Evolutionary conservation across 116 monocot genomes (phyloP).

Genomic region (Phalaenopsis hybrid): DNA sequence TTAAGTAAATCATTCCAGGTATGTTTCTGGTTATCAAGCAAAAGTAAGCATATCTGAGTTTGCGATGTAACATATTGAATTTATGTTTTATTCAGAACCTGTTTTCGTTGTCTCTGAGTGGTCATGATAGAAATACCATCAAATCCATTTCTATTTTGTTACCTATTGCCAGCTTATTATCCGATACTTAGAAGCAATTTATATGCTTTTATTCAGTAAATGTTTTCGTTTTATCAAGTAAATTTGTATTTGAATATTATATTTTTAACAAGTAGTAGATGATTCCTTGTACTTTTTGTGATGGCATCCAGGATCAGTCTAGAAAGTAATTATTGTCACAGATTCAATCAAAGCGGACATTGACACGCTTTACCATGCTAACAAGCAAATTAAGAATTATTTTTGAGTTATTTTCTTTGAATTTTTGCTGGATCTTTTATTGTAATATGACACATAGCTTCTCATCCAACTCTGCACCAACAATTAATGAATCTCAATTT

Average conservation of each 20-base stretch:
- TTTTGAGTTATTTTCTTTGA: background rate
- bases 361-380: background rate
- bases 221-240: background rate
- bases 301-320: background rate
- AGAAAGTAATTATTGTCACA: background rate
- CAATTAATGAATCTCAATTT: background rate
- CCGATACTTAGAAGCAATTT: background rate
- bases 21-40: constrained; percentile 10
- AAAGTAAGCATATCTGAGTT: background rate
- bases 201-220: background rate
- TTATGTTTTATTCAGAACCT: background rate
- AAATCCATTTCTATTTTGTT: background rate
- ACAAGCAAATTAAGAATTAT: background rate
- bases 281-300: background rate
- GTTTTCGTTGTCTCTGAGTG: background rate
- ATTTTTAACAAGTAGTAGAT: background rate
- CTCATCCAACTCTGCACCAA: background rate
- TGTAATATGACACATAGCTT: background rate
- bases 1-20: constrained; percentile 63
- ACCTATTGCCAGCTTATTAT: background rate
- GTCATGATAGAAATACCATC: background rate
- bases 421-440: background rate
- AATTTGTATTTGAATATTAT: background rate
- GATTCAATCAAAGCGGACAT: background rate
- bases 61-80: background rate